Evolutionary conservation across 2,329 filamentous ascomycete genomes (phyloP), one percentile per base, ranked within the genome.

Genomic region (Apiospora arundinis): DNA sequence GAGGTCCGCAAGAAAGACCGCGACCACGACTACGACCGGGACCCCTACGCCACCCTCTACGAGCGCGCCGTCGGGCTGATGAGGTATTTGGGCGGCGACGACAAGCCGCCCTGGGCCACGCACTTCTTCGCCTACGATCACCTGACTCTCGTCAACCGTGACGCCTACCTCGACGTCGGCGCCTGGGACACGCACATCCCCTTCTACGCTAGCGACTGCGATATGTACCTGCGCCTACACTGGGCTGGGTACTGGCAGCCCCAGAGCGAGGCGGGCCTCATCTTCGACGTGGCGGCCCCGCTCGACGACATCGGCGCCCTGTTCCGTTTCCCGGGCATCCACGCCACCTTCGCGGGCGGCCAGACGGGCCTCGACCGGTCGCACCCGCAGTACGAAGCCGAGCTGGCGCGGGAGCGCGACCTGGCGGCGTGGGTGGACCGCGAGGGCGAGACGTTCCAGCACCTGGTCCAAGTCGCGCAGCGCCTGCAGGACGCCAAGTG

Each of bases 81-180:
- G 70, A 75, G 78, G 46, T 80, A 81, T 69, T 76, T 81, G 32
- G 77, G 78, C 28, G 77, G 78, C 12, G 78, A 77, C 0, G 77
- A 80, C 37, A 80, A 82, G 76, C 79, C 79, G 18, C 77, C 79
- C 40, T 88, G 86, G 86, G 83, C 82, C 2, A 81, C 84, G 67
- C 83, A 83, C 66, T 87, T 85, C 78, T 88, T 87, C 75, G 81
- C 82, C 5, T 88, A 80, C 73, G 86, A 88, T 75, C 83, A 83
- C 70, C 80, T 88, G n/a, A 82, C 85, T 0, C 79, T 85, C 3
- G 83, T 88, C 40, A 87, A 87, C 72, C 82, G 83, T 32, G 80
- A 80, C 37, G 81, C 83, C 0, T 85, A 82, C 73, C 78, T 82
- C 65, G 78, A 81, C 4, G 80, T 85, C 49, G 78, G 87, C 16